Conservation (phyloP, 495 filamentous ascomycete species). For the Poronia punctata region DNA sequence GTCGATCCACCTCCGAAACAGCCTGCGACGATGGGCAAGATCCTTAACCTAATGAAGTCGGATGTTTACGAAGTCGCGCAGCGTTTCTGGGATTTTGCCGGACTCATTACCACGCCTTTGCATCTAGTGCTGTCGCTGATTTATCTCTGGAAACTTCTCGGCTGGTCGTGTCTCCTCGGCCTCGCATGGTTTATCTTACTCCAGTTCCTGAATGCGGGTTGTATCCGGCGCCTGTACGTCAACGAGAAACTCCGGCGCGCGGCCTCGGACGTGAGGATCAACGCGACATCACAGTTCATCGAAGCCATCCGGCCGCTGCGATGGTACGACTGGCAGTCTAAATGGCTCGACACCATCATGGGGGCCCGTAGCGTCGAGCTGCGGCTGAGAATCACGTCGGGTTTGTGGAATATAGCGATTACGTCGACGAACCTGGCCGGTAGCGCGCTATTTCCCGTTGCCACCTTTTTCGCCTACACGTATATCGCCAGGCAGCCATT, state of each 20-base stretch:
- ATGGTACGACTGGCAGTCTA: slow-evolving; percentile 81
- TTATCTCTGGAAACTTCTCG: slow-evolving; percentile 68
- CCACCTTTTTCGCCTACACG: slow-evolving; percentile 73
- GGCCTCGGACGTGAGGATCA: slow-evolving; percentile 64
- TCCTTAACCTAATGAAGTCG: slow-evolving; percentile 68
- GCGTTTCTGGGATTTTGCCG: slow-evolving; percentile 69
- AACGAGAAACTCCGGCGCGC: slow-evolving; percentile 58
- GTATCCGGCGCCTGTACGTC: slow-evolving; percentile 53
- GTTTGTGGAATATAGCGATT: slow-evolving; percentile 53
- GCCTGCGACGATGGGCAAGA: slow-evolving; percentile 73
- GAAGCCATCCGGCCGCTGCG: slow-evolving; percentile 78
- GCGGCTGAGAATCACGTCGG: slow-evolving; percentile 55
- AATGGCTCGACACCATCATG: slow-evolving; percentile 70
- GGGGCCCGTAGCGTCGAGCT: slow-evolving; percentile 61
- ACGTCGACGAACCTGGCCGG: slow-evolving; percentile 55
- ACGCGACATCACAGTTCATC: slow-evolving; percentile 71
- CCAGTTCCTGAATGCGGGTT: slow-evolving; percentile 55
- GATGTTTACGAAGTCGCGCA: slow-evolving; percentile 83
- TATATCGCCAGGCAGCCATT: slow-evolving; percentile 55
- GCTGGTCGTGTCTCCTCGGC: slow-evolving; percentile 70
- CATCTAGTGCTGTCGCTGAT: slow-evolving; percentile 59
- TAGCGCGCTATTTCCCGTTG: slow-evolving; percentile 66
- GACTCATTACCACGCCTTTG: slow-evolving; percentile 60
- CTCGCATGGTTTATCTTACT: slow-evolving; percentile 56
- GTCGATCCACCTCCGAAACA: slow-evolving; percentile 28